Evolutionary conservation across 495 filamentous ascomycete species (phyloP), one percentile per base, ranked within the genome.

Genomic region (Penicillium tannophilum): DNA sequence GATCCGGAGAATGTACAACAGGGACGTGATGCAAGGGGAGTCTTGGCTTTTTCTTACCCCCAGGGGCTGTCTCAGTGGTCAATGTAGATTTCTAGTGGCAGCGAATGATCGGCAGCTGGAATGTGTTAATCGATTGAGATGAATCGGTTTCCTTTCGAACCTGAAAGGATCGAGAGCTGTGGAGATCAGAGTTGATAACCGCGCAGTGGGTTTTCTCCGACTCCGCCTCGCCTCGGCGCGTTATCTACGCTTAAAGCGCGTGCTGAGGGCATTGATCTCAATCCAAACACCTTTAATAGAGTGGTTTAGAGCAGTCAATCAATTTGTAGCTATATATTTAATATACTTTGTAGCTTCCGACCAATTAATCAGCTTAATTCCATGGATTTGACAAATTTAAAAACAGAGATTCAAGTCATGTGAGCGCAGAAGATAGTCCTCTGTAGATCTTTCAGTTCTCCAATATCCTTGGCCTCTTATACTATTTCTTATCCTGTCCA

Each of bases 1-100:
- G 67, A 70, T 70, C 63, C 67, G 60, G 61, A 65, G 65, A 68
- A 68, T 70, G 67, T 63, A 61, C 59, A 52, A 55, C 63, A 64
- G 61, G 67, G 63, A 56, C 63, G 59, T 56, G 57, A 66, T 56
- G 67, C 67, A 70, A 70, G 67, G 67, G 67, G 50, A 52, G 47
- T 6, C 33, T 49, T 26, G 43, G 42, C 28, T 39, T 48, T 45
- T 24, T 46, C 12, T 23, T 10, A 17, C 6, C 43, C 50, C 52
- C 51, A 35, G 51, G 55, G 58, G 42, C 49, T 58, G 48, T 54
- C 31, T 58, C 42, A 31, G 33, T 41, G 52, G 11, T 30, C 41
- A 52, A 39, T 57, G 45, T 47, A 56, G 33, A 36, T 14, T 12
- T 17, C 36, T 12, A 31, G 14, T 33, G 35, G 55, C 55, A 49